Conservation (phyloP, 306 rosid genomes). For the Lotus japonicus region DNA sequence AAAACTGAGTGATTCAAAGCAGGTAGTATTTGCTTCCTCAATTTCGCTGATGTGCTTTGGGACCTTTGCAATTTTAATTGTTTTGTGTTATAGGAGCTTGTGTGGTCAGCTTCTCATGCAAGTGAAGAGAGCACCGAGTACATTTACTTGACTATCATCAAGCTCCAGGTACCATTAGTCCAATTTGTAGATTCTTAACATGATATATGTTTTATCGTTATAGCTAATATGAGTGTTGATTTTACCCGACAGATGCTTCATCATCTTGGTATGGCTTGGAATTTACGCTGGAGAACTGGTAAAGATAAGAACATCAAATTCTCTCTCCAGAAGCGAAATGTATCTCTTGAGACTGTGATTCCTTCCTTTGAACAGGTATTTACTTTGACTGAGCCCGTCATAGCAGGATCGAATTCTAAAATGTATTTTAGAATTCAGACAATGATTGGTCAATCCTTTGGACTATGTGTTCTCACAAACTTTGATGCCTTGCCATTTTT, state of each 20-base stretch:
- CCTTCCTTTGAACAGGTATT: slow-evolving; percentile 74
- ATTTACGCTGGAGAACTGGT: slow-evolving; percentile 66
- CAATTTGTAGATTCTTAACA: slow-evolving; percentile 8
- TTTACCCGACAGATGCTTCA: slow-evolving; percentile 51
- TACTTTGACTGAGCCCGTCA: slow-evolving; percentile 3
- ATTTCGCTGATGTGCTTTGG: slow-evolving; percentile 6
- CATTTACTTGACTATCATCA: slow-evolving; percentile 67
- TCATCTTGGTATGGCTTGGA: slow-evolving; percentile 91
- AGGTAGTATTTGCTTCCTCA: slow-evolving; percentile 45
- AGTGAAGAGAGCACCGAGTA: slow-evolving; percentile 90
- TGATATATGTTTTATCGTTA: background rate
- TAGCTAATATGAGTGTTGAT: background rate
- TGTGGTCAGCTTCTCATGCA: slow-evolving; percentile 75
- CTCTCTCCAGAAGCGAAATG: slow-evolving; percentile 31
- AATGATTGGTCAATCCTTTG: background rate
- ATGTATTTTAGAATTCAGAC: background rate
- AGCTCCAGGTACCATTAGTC: slow-evolving; percentile 63
- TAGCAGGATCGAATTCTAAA: background rate
- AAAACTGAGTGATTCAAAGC: slow-evolving; percentile 71
- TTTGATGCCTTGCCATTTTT: slow-evolving; percentile 20
- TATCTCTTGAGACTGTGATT: slow-evolving; percentile 49
- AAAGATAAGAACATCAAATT: slow-evolving; percentile 24
- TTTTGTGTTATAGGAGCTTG: slow-evolving; percentile 58
- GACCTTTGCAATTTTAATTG: slow-evolving; percentile 18
- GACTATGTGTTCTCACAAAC: background rate